phyloP scores from a whole-genome alignment of 208 protist genomes.

The Trypanosoma cruzi region DNA sequence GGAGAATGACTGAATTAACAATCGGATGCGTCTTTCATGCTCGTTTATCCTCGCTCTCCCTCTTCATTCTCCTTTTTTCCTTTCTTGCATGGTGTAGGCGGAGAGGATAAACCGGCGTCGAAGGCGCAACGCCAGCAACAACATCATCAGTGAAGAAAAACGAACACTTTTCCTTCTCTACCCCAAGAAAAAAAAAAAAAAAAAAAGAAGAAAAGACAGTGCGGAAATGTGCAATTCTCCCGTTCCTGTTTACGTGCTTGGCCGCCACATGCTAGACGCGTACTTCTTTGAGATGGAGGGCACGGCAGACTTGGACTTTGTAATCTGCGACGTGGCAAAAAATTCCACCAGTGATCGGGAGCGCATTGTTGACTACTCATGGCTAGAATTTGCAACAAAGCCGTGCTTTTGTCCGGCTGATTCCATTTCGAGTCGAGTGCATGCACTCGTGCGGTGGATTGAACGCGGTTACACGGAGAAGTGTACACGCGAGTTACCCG shows the following conservation, averaged over 20 bases:
- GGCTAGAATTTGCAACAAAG: slow-evolving; percentile 30
- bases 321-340: slow-evolving; percentile 28
- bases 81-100: not conserved
- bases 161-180: too few relatives aligned
- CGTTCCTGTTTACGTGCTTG: slow-evolving; percentile 18
- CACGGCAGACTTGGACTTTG: slow-evolving; percentile 48
- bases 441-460: slow-evolving; percentile 42
- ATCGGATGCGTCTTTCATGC: not conserved
- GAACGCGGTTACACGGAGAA: slow-evolving; percentile 33
- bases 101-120: not conserved
- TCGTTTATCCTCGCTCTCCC: not conserved
- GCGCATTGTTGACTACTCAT: slow-evolving; percentile 39
- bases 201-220: not conserved
- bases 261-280: slow-evolving; percentile 25
- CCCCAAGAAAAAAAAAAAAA: not conserved
- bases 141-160: not conserved
- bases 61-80: not conserved
- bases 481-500: slow-evolving; percentile 24
- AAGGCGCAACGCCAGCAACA: not conserved
- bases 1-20: not conserved
- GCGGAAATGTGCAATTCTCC: not conserved
- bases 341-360: slow-evolving; percentile 13
- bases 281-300: slow-evolving; percentile 33
- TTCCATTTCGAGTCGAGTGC: slow-evolving; percentile 18
- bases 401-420: slow-evolving; percentile 30